These are phyloP conservation scores for Fusarium nurragi DNA, from an alignment of 2,329 filamentous ascomycete genomes.

Conservation along the genomic window DNA sequence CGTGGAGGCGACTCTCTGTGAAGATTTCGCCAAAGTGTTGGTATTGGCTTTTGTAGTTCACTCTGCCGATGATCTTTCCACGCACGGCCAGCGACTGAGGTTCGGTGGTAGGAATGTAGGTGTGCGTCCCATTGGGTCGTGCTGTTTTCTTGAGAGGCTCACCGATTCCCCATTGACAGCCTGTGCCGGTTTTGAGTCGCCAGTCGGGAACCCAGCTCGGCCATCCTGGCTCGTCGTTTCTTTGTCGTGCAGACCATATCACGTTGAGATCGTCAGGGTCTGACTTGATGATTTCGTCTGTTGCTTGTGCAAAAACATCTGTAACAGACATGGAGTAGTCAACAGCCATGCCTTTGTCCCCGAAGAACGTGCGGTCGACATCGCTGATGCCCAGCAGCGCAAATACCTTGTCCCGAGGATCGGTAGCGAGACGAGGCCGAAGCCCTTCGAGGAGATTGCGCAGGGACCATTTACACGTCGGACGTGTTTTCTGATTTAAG, in stretches of 20 bases:
- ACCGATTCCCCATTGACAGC: slow-evolving; percentile 30
- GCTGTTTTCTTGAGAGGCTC: not conserved
- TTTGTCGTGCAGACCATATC: slow-evolving; percentile 29
- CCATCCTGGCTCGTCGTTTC: slow-evolving; percentile 15
- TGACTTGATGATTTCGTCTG: slow-evolving; percentile 23
- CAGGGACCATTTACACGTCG: slow-evolving; percentile 26
- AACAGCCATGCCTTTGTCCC: not conserved
- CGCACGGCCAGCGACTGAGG: not conserved
- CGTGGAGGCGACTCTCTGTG: not conserved
- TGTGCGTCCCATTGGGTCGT: slow-evolving; percentile 2
- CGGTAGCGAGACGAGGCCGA: slow-evolving; percentile 25
- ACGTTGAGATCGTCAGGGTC: slow-evolving; percentile 10
- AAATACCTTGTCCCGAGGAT: slow-evolving; percentile 33
- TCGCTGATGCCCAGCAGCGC: slow-evolving; percentile 30
- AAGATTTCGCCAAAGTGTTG: slow-evolving; percentile 21
- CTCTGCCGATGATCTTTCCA: slow-evolving; percentile 10
- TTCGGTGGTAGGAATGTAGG: not conserved
- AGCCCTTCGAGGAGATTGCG: slow-evolving; percentile 21
- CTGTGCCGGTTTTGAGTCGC: slow-evolving; percentile 25
- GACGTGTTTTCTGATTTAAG: not conserved
- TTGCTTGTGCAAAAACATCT: slow-evolving; percentile 20
- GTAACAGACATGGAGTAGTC: slow-evolving; percentile 29
- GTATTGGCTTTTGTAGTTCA: slow-evolving; percentile 21
- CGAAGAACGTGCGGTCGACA: not conserved
- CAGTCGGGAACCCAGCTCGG: slow-evolving; percentile 38